Percentiles rank a stretch among this genome's conserved stretches.
These are phyloP conservation scores for Teratosphaeriaceae sp. DNA, from an alignment of 2,329 filamentous ascomycete species.

Conservation along the genomic window DNA sequence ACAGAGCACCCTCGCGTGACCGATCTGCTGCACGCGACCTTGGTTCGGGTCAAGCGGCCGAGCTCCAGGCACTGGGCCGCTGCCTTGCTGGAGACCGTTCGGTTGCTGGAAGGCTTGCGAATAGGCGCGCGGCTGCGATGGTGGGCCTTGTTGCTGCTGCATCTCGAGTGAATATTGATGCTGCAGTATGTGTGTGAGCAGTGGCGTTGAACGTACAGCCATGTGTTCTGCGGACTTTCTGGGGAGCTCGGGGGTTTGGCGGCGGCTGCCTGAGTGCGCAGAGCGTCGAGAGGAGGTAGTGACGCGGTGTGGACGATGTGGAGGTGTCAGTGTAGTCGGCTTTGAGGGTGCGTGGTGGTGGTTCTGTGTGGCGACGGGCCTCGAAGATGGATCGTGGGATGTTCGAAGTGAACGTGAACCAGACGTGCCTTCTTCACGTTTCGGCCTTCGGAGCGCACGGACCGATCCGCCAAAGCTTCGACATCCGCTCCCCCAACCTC, in stretches of 20 bases:
- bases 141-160: conserved; percentile 37
- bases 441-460: too few relatives aligned
- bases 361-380: too few relatives aligned
- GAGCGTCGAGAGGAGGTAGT: not conserved
- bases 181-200: not conserved
- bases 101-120: conserved; percentile 39
- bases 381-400: too few relatives aligned
- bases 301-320: not conserved
- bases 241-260: conserved; percentile 10
- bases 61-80: conserved; percentile 34
- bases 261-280: not conserved
- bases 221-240: conserved; percentile 8
- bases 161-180: conserved; percentile 6
- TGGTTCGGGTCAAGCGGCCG: conserved; percentile 46
- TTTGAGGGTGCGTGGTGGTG: not conserved
- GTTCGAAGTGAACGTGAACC: too few relatives aligned
- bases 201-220: conserved; percentile 6
- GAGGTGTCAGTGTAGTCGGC: not conserved
- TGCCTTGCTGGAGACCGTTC: conserved; percentile 33
- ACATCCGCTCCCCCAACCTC: too few relatives aligned
- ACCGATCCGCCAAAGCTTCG: too few relatives aligned
- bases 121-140: conserved; percentile 45
- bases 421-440: too few relatives aligned
- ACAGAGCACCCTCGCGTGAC: conserved; percentile 43
- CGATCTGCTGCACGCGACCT: conserved; percentile 45